Percentiles rank a stretch among this genome's conserved stretches.
These are phyloP conservation scores for Coemansia sp. DNA, from an alignment of 192 early-diverging fungal species.

Conservation along the genomic window DNA sequence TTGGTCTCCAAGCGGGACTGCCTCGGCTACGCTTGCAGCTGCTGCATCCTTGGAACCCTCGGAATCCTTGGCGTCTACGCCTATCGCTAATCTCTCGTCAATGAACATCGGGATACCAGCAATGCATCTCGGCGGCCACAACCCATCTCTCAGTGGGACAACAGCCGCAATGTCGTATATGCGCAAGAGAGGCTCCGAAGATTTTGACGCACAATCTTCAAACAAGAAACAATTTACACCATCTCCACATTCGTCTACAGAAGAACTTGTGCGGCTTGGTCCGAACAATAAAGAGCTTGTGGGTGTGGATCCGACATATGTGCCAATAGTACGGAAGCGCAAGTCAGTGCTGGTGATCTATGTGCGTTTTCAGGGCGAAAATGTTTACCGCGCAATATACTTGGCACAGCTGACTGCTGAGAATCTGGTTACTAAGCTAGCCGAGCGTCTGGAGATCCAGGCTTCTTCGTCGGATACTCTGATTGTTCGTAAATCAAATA, in stretches of 20 bases:
- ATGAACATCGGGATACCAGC: constrained; percentile 44
- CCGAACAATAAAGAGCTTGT: constrained; percentile 22
- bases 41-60: constrained; percentile 21
- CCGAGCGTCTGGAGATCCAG: constrained; percentile 56
- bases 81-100: constrained; percentile 25
- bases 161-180: constrained; percentile 26
- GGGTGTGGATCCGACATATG: constrained; percentile 66
- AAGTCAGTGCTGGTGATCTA: constrained; percentile 57
- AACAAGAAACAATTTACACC: constrained; percentile 49
- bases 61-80: constrained; percentile 14
- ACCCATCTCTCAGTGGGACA: constrained; percentile 19
- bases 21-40: constrained; percentile 12
- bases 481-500: constrained; percentile 54
- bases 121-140: constrained; percentile 23
- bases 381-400: constrained; percentile 63
- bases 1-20: constrained; percentile 24
- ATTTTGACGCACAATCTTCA: constrained; percentile 31
- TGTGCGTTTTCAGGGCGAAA: constrained; percentile 56
- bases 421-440: constrained; percentile 57
- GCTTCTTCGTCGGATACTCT: constrained; percentile 23
- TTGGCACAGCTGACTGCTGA: constrained; percentile 57
- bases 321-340: constrained; percentile 51
- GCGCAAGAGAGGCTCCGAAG: constrained; percentile 48
- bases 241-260: constrained; percentile 16
- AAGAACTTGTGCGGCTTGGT: not conserved